These are phyloP conservation scores for Ophiognomonia clavigignenti-juglandacearum DNA, from an alignment of 2,329 filamentous ascomycete species.

Conservation along the genomic window DNA sequence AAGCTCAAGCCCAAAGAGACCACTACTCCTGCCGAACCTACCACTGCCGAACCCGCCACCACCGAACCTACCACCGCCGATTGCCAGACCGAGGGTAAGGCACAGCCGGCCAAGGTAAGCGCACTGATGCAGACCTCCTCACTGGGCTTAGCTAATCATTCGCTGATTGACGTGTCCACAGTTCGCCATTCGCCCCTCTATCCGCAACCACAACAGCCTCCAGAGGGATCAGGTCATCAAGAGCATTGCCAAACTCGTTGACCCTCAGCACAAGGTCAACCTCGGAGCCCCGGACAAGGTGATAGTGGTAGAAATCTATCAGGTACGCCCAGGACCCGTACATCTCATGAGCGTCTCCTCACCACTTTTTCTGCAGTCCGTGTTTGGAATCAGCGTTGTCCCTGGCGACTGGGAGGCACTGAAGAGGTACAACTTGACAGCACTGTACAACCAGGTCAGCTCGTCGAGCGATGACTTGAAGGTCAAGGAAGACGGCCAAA, in stretches of 20 bases:
- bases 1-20: conserved; percentile 42
- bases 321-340: conserved; percentile 43
- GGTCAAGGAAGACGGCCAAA: conserved; percentile 4
- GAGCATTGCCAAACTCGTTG: conserved; percentile 61
- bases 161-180: conserved; percentile 27
- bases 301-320: conserved; percentile 74
- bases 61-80: too few relatives aligned
- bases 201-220: conserved; percentile 67
- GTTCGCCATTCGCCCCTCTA: conserved; percentile 81
- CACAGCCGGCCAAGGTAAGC: conserved; percentile 8
- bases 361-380: conserved; percentile 44
- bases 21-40: conserved; percentile 19
- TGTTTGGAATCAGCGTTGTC: conserved; percentile 76
- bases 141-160: too few relatives aligned
- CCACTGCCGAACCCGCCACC: too few relatives aligned
- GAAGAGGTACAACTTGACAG: conserved; percentile 73
- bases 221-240: conserved; percentile 67
- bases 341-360: background rate
- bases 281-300: conserved; percentile 74
- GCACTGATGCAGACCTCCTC: too few relatives aligned
- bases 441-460: conserved; percentile 52
- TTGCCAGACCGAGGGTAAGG: too few relatives aligned
- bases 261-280: conserved; percentile 67
- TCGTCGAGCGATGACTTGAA: conserved; percentile 9
- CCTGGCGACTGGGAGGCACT: conserved; percentile 67